phyloP scores from a whole-genome alignment of 257 asterid genomes.

The Ophiorrhiza pumila region DNA sequence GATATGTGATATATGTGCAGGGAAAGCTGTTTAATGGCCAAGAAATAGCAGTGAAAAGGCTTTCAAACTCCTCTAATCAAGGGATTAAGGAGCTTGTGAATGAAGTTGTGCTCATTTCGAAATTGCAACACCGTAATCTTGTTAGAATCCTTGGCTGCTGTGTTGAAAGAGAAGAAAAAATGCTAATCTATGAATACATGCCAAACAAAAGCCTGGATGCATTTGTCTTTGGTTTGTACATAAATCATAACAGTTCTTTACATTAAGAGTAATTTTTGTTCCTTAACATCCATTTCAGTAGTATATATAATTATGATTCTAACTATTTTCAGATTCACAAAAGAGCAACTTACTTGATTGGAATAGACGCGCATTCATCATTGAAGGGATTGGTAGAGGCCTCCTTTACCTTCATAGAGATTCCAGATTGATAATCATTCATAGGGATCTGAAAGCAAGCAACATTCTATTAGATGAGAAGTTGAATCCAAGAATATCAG shows the following conservation, averaged over 20 bases:
- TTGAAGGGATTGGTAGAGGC: conserved; percentile 61
- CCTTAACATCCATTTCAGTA: not conserved
- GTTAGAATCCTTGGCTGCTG: conserved; percentile 51
- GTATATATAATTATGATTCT: not conserved
- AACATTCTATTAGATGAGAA: conserved; percentile 52
- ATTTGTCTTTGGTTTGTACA: conserved; percentile 15
- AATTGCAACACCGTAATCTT: conserved; percentile 52
- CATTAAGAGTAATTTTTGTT: not conserved
- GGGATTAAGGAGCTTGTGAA: conserved; percentile 53
- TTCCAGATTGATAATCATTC: conserved; percentile 57
- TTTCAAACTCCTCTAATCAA: conserved; percentile 43
- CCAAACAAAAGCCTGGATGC: conserved; percentile 39
- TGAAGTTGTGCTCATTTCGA: conserved; percentile 46
- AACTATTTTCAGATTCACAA: conserved; percentile 7
- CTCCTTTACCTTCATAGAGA: conserved; percentile 68
- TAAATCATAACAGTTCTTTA: conserved; percentile 13
- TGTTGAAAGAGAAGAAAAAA: conserved; percentile 41
- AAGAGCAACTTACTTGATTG: conserved; percentile 38
- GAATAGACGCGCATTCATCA: conserved; percentile 40
- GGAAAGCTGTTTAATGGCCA: conserved; percentile 16
- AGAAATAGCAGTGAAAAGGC: conserved; percentile 24
- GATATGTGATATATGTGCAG: not conserved
- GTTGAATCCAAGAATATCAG: conserved; percentile 59
- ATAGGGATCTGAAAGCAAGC: conserved; percentile 57
- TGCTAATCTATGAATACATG: conserved; percentile 64